Percentiles rank a stretch among this genome's conserved stretches.
These are phyloP conservation scores for Verticillium albo-atrum DNA, from an alignment of 2,329 filamentous ascomycete species.

Conservation along the genomic window DNA sequence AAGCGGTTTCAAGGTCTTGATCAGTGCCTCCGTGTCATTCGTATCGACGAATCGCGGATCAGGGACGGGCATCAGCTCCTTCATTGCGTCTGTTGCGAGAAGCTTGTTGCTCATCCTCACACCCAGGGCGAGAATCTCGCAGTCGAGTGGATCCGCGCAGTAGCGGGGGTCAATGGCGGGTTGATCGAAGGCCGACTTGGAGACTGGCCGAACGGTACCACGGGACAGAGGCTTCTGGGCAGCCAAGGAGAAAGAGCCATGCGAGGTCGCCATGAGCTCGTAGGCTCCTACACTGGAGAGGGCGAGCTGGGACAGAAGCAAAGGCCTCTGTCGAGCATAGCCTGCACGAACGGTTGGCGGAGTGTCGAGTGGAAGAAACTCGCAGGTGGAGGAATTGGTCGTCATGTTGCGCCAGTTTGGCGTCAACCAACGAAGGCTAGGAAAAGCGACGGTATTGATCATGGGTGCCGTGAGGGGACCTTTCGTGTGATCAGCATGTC, in stretches of 20 bases:
- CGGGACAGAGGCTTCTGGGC: conserved; percentile 37
- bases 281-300: conserved; percentile 17
- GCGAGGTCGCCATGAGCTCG: conserved; percentile 25
- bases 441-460: conserved; percentile 22
- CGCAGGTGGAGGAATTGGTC: conserved; percentile 17
- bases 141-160: conserved; percentile 37
- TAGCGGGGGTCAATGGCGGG: conserved; percentile 37
- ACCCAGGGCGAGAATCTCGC: conserved; percentile 18
- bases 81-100: conserved; percentile 16
- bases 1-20: conserved; percentile 4
- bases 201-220: conserved; percentile 34
- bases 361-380: conserved; percentile 7
- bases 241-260: conserved; percentile 24
- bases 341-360: too few species aligned
- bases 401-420: conserved; percentile 17
- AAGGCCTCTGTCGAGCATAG: not conserved
- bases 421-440: conserved; percentile 16
- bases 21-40: too few species aligned
- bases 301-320: conserved; percentile 16
- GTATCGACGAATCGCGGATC: too few species aligned
- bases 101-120: conserved; percentile 20
- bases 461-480: conserved; percentile 14
- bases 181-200: conserved; percentile 28
- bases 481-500: too few species aligned
- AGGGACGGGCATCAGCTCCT: too few species aligned